Evolutionary conservation across 805 yeast genomes (phyloP).

Genomic region (Teunomyces tritomae): DNA sequence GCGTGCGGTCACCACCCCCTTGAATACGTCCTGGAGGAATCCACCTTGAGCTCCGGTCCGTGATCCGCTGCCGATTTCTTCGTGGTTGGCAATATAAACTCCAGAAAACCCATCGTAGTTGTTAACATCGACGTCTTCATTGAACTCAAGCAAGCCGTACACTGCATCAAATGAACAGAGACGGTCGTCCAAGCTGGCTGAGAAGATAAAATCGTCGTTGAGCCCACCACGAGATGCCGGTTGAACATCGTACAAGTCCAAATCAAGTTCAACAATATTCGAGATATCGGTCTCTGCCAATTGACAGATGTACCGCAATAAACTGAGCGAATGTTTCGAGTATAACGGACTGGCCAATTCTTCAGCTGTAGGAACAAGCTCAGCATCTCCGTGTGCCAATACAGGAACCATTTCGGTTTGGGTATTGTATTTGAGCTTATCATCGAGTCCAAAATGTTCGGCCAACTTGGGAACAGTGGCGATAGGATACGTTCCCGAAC

Average conservation of each 20-base stretch:
- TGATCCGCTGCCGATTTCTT: slow-evolving; percentile 40
- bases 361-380: slow-evolving; percentile 22
- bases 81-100: slow-evolving; percentile 38
- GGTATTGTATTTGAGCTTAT: slow-evolving; percentile 24
- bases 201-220: slow-evolving; percentile 33
- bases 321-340: slow-evolving; percentile 28
- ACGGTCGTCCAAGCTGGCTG: slow-evolving; percentile 42
- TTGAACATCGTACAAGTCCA: slow-evolving; percentile 38
- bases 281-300: slow-evolving; percentile 20
- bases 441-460: slow-evolving; percentile 31
- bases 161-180: slow-evolving; percentile 39
- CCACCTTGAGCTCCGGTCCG: slow-evolving; percentile 41
- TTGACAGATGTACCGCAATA: slow-evolving; percentile 31
- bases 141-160: slow-evolving; percentile 27
- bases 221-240: slow-evolving; percentile 37
- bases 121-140: slow-evolving; percentile 5
- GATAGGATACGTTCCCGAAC: slow-evolving; percentile 35
- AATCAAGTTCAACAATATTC: slow-evolving; percentile 30
- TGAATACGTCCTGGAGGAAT: slow-evolving; percentile 23
- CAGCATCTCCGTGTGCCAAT: slow-evolving; percentile 20
- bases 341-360: slow-evolving; percentile 26
- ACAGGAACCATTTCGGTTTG: slow-evolving; percentile 42
- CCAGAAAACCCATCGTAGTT: slow-evolving; percentile 27
- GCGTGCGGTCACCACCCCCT: slow-evolving; percentile 11
- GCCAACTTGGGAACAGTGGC: slow-evolving; percentile 41